A percentile compares a stretch with the other conserved stretches of the same genome.
Evolutionary conservation across 768 basidiomycete genomes (phyloP).

Genomic region (Leccinum aurantiacum): DNA sequence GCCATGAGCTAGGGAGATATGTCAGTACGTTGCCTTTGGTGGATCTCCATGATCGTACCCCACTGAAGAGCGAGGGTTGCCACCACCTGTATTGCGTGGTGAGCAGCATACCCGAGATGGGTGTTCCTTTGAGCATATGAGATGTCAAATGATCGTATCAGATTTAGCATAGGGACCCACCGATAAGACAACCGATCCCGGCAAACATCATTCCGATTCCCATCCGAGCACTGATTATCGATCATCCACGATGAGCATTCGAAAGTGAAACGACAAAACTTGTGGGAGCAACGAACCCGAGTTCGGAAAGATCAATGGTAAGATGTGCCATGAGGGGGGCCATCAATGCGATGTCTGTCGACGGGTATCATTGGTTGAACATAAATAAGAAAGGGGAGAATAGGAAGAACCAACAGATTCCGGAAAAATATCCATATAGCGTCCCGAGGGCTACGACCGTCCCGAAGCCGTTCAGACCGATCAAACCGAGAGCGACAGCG

Average conservation of each 20-base stretch:
- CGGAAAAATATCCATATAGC: constrained; percentile 49
- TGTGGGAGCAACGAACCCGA: constrained; percentile 38
- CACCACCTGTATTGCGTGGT: constrained; percentile 54
- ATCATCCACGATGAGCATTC: background rate
- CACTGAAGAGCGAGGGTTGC: constrained; percentile 53
- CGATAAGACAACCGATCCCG: constrained; percentile 21
- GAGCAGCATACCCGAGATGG: constrained; percentile 56
- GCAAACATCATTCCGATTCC: constrained; percentile 4
- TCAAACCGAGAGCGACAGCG: constrained; percentile 21
- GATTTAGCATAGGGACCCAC: constrained; percentile 12
- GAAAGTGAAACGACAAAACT: background rate
- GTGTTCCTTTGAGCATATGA: constrained; percentile 40
- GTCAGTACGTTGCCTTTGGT: background rate
- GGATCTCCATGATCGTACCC: constrained; percentile 24
- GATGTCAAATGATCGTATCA: background rate
- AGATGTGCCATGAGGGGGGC: constrained; percentile 33
- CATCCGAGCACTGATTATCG: background rate
- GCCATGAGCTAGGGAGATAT: constrained; percentile 6
- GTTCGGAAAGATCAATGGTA: constrained; percentile 40
- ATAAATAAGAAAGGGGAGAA: background rate
- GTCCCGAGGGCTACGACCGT: constrained; percentile 40
- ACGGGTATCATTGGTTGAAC: background rate
- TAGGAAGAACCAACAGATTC: constrained; percentile 33
- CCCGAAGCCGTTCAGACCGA: constrained; percentile 30
- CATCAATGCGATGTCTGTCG: constrained; percentile 36